Evolutionary conservation across 225 moss, liverwort and hornwort genomes (phyloP), one percentile per base, ranked within the genome.

Genomic region (Thuidium tamariscinum): DNA sequence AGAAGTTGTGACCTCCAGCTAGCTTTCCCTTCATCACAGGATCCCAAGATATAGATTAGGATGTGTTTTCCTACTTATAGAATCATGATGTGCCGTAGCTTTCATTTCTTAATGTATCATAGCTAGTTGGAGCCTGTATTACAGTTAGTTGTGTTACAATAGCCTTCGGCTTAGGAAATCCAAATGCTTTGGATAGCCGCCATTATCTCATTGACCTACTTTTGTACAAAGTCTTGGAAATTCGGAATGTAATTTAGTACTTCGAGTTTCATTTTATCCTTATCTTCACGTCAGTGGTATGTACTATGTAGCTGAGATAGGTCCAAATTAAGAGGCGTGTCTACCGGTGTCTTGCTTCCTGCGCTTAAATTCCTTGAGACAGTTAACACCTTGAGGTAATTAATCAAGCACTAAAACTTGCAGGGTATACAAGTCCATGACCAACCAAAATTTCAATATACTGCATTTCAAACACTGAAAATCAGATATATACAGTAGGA

Each of bases 1-100:
- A 86, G 89, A 89, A 88, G 89, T 91, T 69, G 82, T 79, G 74
- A 88, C 68, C 57, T 66, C 86, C 34, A 89, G 77, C 62, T 91
- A 86, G 82, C 29, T 65, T 34, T 71, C 42, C 51, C 72, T 63
- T 81, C 25, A 72, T 54, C 66, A 65, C 71, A 51, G 54, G 63
- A 60, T 52, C 68, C 48, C 52, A 84, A 56, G 56, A 54, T 64
- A n/a, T 54, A 60, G 18, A 55, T 55, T n/a, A 84, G 41, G 56
- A 56, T 32, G 21, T 76, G 54, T 68, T 52, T 25, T 41, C 65
- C 10, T 68, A 67, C 60, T 48, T 68, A 81, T 57, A 86, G 46
- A 36, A 77, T 77, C 83, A 89, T 56, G 56, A 78, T 78, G 64
- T 64, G 84, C 34, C 15, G 71, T 65, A 76, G 30, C 16, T 60